Evolutionary conservation across 768 basidiomycete species (phyloP).

Genomic region (Naematelia encephala): DNA sequence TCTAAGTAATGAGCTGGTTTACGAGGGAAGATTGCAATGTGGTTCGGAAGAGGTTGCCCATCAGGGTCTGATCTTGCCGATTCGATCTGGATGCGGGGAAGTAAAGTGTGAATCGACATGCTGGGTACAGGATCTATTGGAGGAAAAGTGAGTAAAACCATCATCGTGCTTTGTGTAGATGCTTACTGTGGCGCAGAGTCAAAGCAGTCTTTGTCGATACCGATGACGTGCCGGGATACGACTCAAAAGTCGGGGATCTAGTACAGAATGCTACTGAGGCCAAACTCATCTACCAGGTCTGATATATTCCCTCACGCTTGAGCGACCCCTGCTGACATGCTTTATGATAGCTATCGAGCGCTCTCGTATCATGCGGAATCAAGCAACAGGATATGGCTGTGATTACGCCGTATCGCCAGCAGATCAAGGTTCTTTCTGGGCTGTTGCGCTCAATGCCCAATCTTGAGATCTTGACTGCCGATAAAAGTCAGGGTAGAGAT

Average conservation of each 20-base stretch:
- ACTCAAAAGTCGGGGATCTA: conserved; percentile 79
- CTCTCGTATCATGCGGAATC: conserved; percentile 66
- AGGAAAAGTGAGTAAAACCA: conserved; percentile 61
- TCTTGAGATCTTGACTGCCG: conserved; percentile 83
- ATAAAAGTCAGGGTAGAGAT: conserved; percentile 89
- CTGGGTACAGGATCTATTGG: conserved; percentile 68
- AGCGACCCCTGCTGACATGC: conserved; percentile 3
- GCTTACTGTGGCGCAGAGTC: conserved; percentile 56
- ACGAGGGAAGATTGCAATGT: conserved; percentile 70
- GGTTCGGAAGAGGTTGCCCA: conserved; percentile 70
- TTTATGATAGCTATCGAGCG: conserved; percentile 61
- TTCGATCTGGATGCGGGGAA: conserved; percentile 50
- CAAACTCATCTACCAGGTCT: conserved; percentile 51
- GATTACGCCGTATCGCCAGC: conserved; percentile 90
- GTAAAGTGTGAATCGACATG: conserved; percentile 39
- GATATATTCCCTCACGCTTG: too few relatives aligned
- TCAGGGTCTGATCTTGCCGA: conserved; percentile 59
- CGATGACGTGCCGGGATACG: conserved; percentile 70
- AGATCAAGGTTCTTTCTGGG: conserved; percentile 80
- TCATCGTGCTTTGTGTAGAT: not conserved
- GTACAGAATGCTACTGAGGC: conserved; percentile 88
- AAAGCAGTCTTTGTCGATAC: conserved; percentile 94
- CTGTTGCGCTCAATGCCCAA: conserved; percentile 58
- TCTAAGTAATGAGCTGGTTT: conserved; percentile 82
- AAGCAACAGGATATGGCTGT: conserved; percentile 71